These are phyloP conservation scores for Pyricularia sp. DNA, from an alignment of 2,329 filamentous ascomycete genomes.

Conservation along the genomic window DNA sequence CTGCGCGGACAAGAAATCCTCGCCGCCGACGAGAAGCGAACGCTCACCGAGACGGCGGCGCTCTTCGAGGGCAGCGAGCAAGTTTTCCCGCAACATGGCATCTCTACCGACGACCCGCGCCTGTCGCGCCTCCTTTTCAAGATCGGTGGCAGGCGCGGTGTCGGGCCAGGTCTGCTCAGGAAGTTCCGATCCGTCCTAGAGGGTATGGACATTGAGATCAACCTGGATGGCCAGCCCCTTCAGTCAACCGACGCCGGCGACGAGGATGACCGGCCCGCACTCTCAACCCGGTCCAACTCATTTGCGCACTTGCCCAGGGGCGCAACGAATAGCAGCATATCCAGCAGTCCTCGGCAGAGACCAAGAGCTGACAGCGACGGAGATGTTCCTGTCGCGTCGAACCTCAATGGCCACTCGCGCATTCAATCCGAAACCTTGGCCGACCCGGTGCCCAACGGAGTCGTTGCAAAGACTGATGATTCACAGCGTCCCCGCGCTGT, in stretches of 20 bases:
- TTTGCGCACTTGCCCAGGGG: background rate
- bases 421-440: background rate
- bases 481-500: background rate
- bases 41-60: conserved; percentile 62
- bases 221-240: conserved; percentile 1
- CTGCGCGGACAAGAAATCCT: conserved; percentile 58
- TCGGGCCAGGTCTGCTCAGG: conserved; percentile 46
- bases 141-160: conserved; percentile 56
- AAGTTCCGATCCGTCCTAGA: conserved; percentile 62
- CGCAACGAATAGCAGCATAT: background rate
- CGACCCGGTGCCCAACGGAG: background rate
- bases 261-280: background rate
- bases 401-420: background rate
- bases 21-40: conserved; percentile 44
- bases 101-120: conserved; percentile 59
- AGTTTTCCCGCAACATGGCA: conserved; percentile 59
- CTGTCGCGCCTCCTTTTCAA: conserved; percentile 73
- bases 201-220: conserved; percentile 37
- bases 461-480: background rate
- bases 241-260: background rate
- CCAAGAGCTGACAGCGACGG: background rate
- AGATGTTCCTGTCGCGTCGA: background rate
- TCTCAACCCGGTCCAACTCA: background rate
- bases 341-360: background rate
- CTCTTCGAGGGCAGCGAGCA: conserved; percentile 75